Evolutionary conservation across 495 filamentous ascomycete species (phyloP), one percentile per base, ranked within the genome.

Genomic region (Penicillium nucicola): DNA sequence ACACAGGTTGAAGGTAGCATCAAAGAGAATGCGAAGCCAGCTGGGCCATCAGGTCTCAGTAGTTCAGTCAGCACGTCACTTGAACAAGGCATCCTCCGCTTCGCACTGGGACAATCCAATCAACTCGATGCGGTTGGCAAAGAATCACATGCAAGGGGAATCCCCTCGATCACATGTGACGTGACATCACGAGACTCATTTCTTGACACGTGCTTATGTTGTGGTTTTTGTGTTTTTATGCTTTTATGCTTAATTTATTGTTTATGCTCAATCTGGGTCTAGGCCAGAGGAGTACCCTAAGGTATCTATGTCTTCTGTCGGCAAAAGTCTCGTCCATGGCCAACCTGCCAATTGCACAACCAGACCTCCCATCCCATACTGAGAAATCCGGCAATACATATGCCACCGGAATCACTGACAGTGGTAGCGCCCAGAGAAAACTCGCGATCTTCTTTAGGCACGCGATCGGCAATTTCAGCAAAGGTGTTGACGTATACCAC

Each of bases 401-500:
- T 95, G 0, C 93, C 93, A 0, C 73, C 92, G 23, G 86, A 90
- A 65, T 98, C 93, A 65, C 90, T 95, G 34, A 97, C 93, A 37
- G 87, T 95, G 14, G 89, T 90, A 0, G 92, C 93, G 2, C 87
- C 84, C 2, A 98, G 72, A 39, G 87, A 91, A 61, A 96, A 97
- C 70, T 98, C 93, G 14, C 93, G 76, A 36, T 97, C 92, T 31
- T 82, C 78, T 6, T 76, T 66, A 0, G 82, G 79, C 0, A 95
- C 86, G 8, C 83, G 80, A 45, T 97, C 88, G 58, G 85, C 84
- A 52, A 98, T 93, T 66, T 92, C 87, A 1, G 92, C 90, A 69
- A 96, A 98, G 0, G 92, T 95, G 51, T 92, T 96, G 37, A 97
- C 90, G 59, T 98, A 98, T 0, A 97, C 93, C 8, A 85, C 69